phyloP scores from a whole-genome alignment of 495 filamentous ascomycete genomes.

The Lasiosphaeriaceae sp. region DNA sequence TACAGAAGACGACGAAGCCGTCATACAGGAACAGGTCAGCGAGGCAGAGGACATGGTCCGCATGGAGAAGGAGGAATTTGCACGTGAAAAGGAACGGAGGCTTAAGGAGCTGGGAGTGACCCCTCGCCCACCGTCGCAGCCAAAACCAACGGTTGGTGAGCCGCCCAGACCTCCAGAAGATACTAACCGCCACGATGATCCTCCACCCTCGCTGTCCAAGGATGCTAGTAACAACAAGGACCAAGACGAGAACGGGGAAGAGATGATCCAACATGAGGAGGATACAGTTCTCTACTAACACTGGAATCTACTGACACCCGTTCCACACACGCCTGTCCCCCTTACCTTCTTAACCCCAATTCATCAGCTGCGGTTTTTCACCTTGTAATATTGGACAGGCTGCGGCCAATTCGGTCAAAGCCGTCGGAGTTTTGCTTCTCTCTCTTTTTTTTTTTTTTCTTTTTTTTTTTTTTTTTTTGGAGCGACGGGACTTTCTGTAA shows the following conservation, averaged over 20 bases:
- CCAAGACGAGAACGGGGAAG: constrained; percentile 65
- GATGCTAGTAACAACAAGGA: constrained; percentile 37
- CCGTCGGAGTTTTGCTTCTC: too few relatives aligned
- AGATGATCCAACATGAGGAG: constrained; percentile 71
- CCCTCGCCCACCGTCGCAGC: constrained; percentile 18
- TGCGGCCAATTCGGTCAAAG: too few relatives aligned
- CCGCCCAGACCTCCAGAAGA: constrained; percentile 40
- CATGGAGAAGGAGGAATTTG: constrained; percentile 41
- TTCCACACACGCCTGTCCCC: too few relatives aligned
- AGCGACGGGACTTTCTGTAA: too few relatives aligned
- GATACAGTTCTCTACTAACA: constrained; percentile 81
- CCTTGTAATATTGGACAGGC: too few relatives aligned
- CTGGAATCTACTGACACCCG: neutral
- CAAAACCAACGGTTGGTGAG: constrained; percentile 44
- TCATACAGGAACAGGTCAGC: constrained; percentile 44
- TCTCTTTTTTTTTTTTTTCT: too few relatives aligned
- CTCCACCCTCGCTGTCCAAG: constrained; percentile 10
- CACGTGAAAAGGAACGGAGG: constrained; percentile 31
- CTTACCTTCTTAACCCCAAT: too few relatives aligned
- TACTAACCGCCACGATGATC: constrained; percentile 30
- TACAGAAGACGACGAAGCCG: constrained; percentile 47
- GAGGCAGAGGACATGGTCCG: constrained; percentile 44
- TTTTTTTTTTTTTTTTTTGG: too few relatives aligned
- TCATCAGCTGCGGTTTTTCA: too few relatives aligned
- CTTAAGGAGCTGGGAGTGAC: constrained; percentile 27